phyloP scores from a whole-genome alignment of 2,329 filamentous ascomycete genomes.

The Talaromyces islandicus region DNA sequence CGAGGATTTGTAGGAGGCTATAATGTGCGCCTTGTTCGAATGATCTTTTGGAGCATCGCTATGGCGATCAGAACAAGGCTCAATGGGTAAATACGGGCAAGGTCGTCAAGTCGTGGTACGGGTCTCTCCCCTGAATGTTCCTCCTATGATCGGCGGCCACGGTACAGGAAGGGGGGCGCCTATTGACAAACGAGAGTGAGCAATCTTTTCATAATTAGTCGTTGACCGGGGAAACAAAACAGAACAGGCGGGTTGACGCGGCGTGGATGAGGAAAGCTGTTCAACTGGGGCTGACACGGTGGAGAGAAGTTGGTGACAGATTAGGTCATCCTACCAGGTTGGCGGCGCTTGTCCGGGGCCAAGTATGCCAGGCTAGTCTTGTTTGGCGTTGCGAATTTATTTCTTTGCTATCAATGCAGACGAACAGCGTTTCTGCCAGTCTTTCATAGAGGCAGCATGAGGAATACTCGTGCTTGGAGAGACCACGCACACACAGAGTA shows the following conservation, averaged over 20 bases:
- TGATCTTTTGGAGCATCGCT: neutral
- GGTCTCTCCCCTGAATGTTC: neutral
- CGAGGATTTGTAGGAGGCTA: neutral
- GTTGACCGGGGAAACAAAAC: neutral
- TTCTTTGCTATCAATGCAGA: neutral
- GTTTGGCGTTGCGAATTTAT: neutral
- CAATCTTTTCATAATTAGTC: conserved; percentile 1
- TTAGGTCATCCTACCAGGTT: conserved; percentile 10
- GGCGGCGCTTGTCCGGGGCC: conserved; percentile 4
- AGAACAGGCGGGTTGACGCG: neutral
- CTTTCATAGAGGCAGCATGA: neutral
- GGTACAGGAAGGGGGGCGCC: neutral
- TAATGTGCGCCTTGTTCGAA: neutral
- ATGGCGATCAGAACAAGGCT: neutral
- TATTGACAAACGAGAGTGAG: neutral
- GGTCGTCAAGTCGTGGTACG: neutral
- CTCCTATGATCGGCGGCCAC: neutral
- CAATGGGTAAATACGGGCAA: neutral
- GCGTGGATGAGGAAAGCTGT: neutral
- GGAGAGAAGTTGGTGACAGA: neutral
- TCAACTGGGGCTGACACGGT: conserved; percentile 1
- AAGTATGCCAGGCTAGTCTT: neutral
- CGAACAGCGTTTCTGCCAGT: neutral
- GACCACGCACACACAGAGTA: neutral
- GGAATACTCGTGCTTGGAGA: neutral